Percentiles rank a stretch among this genome's conserved stretches.
phyloP scores from a whole-genome alignment of 805 yeast genomes.

The Lipomyces yamadae region DNA sequence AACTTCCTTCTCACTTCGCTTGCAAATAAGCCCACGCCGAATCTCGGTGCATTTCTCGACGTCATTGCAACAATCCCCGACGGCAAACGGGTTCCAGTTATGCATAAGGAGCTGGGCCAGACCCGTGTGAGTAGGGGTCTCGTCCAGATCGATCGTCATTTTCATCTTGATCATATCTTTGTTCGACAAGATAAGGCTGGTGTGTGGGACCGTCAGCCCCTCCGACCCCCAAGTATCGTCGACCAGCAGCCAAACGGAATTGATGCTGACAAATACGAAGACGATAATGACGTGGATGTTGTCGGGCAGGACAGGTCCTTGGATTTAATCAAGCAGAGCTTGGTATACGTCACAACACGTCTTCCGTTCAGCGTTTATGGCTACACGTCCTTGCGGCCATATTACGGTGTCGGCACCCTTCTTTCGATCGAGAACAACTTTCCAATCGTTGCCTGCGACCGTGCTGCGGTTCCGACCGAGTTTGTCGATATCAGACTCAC shows the following conservation, averaged over 20 bases:
- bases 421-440: constrained; percentile 22
- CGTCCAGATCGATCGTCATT: constrained; percentile 36
- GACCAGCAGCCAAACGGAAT: not conserved
- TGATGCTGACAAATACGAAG: constrained; percentile 8
- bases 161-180: constrained; percentile 31
- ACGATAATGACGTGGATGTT: constrained; percentile 18
- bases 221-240: not conserved
- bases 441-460: constrained; percentile 33
- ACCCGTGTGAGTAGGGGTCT: constrained; percentile 25
- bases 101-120: constrained; percentile 33
- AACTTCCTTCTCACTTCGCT: constrained; percentile 30
- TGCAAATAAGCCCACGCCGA: constrained; percentile 30
- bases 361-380: constrained; percentile 38
- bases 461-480: constrained; percentile 35
- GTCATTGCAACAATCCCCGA: constrained; percentile 28
- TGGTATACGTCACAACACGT: constrained; percentile 32
- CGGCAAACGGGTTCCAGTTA: constrained; percentile 23
- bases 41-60: constrained; percentile 25
- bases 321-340: constrained; percentile 24
- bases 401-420: constrained; percentile 32
- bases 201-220: constrained; percentile 31
- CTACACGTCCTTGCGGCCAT: constrained; percentile 28
- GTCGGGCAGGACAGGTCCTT: constrained; percentile 3
- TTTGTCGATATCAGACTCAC: constrained; percentile 33
- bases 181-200: constrained; percentile 33